Conservation (phyloP, 495 filamentous ascomycete genomes). For the Aspergillus conjunctus region DNA sequence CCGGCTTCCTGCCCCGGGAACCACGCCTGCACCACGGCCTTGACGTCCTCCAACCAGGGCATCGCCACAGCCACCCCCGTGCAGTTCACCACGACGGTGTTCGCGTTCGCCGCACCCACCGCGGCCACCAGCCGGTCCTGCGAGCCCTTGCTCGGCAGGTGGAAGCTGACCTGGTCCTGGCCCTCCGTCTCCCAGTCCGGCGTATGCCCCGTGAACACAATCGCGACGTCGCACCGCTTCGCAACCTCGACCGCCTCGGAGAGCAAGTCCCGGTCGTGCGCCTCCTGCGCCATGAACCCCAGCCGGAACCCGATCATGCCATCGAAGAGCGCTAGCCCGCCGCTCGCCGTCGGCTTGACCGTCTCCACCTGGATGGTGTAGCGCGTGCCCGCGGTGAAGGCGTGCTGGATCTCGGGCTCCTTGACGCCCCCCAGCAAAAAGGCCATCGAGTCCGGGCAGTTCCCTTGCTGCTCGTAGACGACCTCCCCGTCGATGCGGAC, state of each 20-base stretch:
- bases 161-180: conserved; percentile 69
- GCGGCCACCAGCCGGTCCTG: conserved; percentile 64
- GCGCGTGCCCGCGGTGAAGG: conserved; percentile 16
- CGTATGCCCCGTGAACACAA: conserved; percentile 14
- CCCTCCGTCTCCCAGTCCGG: conserved; percentile 41
- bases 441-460: conserved; percentile 24
- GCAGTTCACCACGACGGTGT: conserved; percentile 84
- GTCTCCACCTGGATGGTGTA: conserved; percentile 8
- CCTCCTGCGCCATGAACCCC: conserved; percentile 21
- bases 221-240: conserved; percentile 7
- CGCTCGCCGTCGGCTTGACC: not conserved
- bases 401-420: conserved; percentile 16
- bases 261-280: conserved; percentile 17
- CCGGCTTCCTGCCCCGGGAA: conserved; percentile 81
- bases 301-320: conserved; percentile 15
- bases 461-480: conserved; percentile 19
- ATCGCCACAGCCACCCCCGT: conserved; percentile 72
- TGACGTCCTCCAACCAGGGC: conserved; percentile 69
- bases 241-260: conserved; percentile 12
- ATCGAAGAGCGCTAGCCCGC: conserved; percentile 11
- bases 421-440: conserved; percentile 12
- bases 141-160: conserved; percentile 63
- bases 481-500: conserved; percentile 16
- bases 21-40: conserved; percentile 80
- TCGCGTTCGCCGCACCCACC: conserved; percentile 69